phyloP scores from a whole-genome alignment of 768 basidiomycete genomes.

The Boletus reticulatus region DNA sequence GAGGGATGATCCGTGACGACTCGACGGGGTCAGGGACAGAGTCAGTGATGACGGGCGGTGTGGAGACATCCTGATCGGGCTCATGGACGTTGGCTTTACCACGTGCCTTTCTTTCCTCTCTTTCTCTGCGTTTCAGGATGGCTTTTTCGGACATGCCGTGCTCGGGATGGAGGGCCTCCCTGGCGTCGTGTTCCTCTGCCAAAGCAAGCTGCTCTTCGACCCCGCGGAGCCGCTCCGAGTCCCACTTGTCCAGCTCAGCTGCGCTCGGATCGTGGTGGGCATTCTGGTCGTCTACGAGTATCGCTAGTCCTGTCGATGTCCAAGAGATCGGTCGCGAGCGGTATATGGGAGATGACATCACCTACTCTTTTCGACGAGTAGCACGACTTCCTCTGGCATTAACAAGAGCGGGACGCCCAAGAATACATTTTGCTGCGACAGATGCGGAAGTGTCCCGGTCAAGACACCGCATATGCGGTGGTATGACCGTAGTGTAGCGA shows the following conservation, averaged over 20 bases:
- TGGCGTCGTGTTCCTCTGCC: constrained; percentile 48
- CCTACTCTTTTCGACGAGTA: constrained; percentile 79
- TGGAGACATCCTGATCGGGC: constrained; percentile 7
- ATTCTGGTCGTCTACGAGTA: constrained; percentile 68
- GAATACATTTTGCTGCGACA: constrained; percentile 96
- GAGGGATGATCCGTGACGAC: background rate
- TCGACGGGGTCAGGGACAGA: background rate
- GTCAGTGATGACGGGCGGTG: background rate
- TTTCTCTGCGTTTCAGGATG: constrained; percentile 66
- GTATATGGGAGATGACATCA: too few relatives aligned
- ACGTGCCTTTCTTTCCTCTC: constrained; percentile 48
- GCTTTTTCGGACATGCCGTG: constrained; percentile 61
- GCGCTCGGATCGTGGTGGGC: constrained; percentile 53
- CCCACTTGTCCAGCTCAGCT: constrained; percentile 53
- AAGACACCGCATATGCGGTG: constrained; percentile 85
- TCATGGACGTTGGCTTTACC: constrained; percentile 7
- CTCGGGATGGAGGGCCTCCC: constrained; percentile 37
- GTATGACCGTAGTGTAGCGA: constrained; percentile 72
- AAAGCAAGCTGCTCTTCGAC: constrained; percentile 48
- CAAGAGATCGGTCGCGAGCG: background rate
- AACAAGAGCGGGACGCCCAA: constrained; percentile 88
- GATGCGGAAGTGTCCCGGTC: constrained; percentile 88
- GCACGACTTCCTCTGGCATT: constrained; percentile 88
- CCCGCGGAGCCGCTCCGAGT: constrained; percentile 43
- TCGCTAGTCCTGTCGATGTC: constrained; percentile 59